phyloP scores from a whole-genome alignment of 2,329 filamentous ascomycete species.

The Fusarium odoratissimum region DNA sequence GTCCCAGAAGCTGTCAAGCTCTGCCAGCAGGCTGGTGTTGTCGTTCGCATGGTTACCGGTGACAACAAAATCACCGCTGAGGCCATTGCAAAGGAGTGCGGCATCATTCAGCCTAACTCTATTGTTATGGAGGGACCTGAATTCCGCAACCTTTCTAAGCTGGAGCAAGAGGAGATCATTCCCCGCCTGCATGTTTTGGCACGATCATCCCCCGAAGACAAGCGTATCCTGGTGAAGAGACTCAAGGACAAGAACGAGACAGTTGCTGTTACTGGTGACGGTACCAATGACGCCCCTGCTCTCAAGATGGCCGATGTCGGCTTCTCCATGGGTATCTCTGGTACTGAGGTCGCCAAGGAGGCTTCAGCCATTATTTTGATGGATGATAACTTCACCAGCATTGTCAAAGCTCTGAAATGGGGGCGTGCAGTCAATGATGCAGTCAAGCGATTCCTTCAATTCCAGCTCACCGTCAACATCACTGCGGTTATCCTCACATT shows the following conservation, averaged over 20 bases:
- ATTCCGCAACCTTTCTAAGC: conserved; percentile 77
- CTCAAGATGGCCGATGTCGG: conserved; percentile 85
- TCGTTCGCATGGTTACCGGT: conserved; percentile 87
- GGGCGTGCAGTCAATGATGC: conserved; percentile 81
- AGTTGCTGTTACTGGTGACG: conserved; percentile 85
- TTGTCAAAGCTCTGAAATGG: conserved; percentile 86
- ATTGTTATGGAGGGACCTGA: conserved; percentile 82
- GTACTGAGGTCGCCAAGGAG: conserved; percentile 87
- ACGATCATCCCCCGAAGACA: conserved; percentile 80
- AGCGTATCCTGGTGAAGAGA: conserved; percentile 76
- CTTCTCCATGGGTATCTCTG: conserved; percentile 87
- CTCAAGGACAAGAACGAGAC: conserved; percentile 80
- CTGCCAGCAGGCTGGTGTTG: conserved; percentile 81
- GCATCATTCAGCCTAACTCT: conserved; percentile 75
- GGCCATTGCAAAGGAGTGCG: conserved; percentile 82
- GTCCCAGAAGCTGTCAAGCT: conserved; percentile 78
- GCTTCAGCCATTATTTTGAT: conserved; percentile 87
- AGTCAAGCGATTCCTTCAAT: conserved; percentile 81
- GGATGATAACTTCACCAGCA: conserved; percentile 90
- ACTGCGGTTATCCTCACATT: conserved; percentile 91
- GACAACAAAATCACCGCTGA: conserved; percentile 84
- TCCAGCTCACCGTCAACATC: conserved; percentile 89
- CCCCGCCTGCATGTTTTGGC: conserved; percentile 78
- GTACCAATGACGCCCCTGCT: conserved; percentile 85
- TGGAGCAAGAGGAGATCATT: conserved; percentile 74